These are phyloP conservation scores for Ophiostoma populinum DNA, from an alignment of 2,329 filamentous ascomycete species.

Conservation along the genomic window DNA sequence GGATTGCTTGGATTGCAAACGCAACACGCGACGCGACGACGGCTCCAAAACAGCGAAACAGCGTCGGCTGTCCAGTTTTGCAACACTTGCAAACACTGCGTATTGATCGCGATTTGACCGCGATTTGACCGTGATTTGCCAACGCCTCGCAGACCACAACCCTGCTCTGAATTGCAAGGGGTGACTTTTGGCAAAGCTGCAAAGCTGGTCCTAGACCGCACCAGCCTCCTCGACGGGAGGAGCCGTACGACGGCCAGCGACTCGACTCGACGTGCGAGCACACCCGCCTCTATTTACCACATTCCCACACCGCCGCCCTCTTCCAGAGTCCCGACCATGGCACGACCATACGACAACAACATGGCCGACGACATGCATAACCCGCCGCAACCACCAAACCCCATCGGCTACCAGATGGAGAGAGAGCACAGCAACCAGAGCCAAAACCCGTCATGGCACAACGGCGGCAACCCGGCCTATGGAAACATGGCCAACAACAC, in stretches of 20 bases:
- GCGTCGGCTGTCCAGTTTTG: no score
- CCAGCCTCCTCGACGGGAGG: neutral
- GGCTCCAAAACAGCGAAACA: no score
- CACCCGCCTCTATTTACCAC: neutral
- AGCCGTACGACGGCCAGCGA: no score
- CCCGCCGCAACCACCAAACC: constrained; percentile 11
- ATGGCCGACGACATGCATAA: constrained; percentile 20
- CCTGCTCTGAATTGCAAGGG: no score
- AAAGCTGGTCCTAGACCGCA: neutral
- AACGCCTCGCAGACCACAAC: neutral
- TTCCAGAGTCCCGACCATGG: constrained; percentile 1
- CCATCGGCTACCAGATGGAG: constrained; percentile 14
- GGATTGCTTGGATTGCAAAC: no score
- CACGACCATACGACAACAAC: constrained; percentile 24
- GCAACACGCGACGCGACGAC: no score
- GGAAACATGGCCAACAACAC: constrained; percentile 13
- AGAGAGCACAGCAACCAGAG: constrained; percentile 12
- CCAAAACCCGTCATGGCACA: constrained; percentile 10
- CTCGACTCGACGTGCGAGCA: no score
- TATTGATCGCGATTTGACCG: neutral
- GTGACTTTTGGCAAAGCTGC: no score
- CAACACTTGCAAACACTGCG: no score
- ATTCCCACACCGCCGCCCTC: neutral
- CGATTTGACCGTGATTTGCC: neutral
- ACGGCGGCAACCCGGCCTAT: constrained; percentile 10